Evolutionary conservation across 371 early-diverging fungal genomes (phyloP), one percentile per base, ranked within the genome.

Genomic region (Mortierella sp.): DNA sequence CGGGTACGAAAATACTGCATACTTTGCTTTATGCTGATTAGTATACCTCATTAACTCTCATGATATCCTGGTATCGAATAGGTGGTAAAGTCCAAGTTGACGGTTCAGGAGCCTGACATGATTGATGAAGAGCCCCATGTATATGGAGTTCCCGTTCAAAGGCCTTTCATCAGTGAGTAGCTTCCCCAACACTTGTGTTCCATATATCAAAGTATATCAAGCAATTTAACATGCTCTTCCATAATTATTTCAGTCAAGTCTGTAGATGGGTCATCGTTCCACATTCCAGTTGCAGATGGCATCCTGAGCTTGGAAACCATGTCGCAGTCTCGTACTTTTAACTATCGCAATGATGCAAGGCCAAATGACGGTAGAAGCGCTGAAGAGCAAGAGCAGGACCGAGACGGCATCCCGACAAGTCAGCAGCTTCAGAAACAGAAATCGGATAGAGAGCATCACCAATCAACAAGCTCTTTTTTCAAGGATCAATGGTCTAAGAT

Each of bases 101-200:
- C 26, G 23, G 43, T 57, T 12, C 80, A 79, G 19, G 74, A 79
- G 61, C 73, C 56, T 19, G 68, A 80, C 55, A 64, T 72, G 68
- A 68, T 68, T 61, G 68, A 70, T 26, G 78, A 73, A n/a, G 79
- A 78, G 29, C 42, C 73, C 0, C 61, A 69, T 9, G 58, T 19
- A 2, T 72, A 72, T 40, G 73, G 80, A 22, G 56, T 43, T 29
- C 55, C 80, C 0, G 31, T 74, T 23, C 74, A 80, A 26, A 75
- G 64, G 54, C 74, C 74, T 3, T 74, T 40, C 34, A 3, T 74
- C 22, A 63, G 74, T 79, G 70, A 68, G 53, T 34, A 60, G n/a
- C 15, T 1, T 32, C 22, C 15, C 28, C 7, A 42, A 42, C 32
- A 12, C 6, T 5, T 31, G 31, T 17, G 9, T 32, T 6, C 4